Evolutionary conservation across 768 basidiomycete species (phyloP), one percentile per base, ranked within the genome.

Genomic region (Lyophyllum semitale): DNA sequence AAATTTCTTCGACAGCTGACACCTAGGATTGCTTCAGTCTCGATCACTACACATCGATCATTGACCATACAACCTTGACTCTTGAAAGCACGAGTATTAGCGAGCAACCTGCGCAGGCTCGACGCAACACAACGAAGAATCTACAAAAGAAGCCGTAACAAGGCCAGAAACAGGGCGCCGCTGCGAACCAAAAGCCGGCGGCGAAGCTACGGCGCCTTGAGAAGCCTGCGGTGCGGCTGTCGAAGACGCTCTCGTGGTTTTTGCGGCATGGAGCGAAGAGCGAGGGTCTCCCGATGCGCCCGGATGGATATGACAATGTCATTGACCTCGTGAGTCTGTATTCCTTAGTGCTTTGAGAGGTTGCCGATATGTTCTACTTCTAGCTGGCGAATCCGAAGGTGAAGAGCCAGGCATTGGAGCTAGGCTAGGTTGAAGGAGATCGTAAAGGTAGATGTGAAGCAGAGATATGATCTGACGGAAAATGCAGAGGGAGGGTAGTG

Each of bases 171-270:
- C 57, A 56, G 20, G 55, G 53, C 30, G 58, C 58, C 15, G 38
- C 27, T 45, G 52, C 40, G 13, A 43, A 38, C 26, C 53, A 57
- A 26, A 40, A 55, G 46, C 55, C 37, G 13, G 59, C 68, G n/a
- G 65, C 68, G 1, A 89, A 84, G 64, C 74, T 81, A 35, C 79
- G 85, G 46, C 89, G 89, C 17, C 71, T 77, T 20, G 79, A 81
- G 0, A 76, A 69, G 3, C 84, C 83, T 0, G 84, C 89, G 45
- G 82, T 89, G 5, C 80, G 84, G 12, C 62, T 91, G 13, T 93
- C 91, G 15, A 98, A 97, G 71, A 91, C 91, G 0, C 73, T 98
- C 8, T 89, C 94, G 0, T 98, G 89, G 82, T 75, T 98, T 22
- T 82, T 98, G 17, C 83, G 95, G 4, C 96, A 98, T 68, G 93